phyloP scores from a whole-genome alignment of 306 rosid species.

The Vigna nakashimae region DNA sequence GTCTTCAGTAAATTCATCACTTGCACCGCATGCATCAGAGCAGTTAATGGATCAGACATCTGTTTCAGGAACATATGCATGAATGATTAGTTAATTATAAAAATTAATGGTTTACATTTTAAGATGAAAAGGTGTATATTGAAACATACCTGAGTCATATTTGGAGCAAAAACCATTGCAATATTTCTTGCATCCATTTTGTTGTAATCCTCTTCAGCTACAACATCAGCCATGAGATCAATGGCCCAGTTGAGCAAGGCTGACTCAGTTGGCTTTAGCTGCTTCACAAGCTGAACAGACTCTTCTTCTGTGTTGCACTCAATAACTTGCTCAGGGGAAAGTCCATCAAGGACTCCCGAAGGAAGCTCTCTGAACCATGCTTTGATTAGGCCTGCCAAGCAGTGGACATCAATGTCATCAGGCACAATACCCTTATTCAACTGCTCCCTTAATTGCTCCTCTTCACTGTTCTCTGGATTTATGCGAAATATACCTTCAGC shows the following conservation, averaged over 20 bases:
- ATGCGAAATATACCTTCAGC: slow-evolving; percentile 94
- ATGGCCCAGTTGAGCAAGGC: slow-evolving; percentile 87
- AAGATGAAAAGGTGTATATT: neutral
- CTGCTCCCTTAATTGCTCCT: slow-evolving; percentile 83
- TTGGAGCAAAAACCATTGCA: slow-evolving; percentile 98
- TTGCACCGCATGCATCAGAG: slow-evolving; percentile 99
- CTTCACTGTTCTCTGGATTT: slow-evolving; percentile 87
- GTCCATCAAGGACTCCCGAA: slow-evolving; percentile 91
- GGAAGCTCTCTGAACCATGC: slow-evolving; percentile 99
- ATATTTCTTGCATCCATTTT: slow-evolving; percentile 97
- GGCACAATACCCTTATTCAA: slow-evolving; percentile 90
- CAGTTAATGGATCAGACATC: slow-evolving; percentile 99
- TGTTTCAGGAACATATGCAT: slow-evolving; percentile 44
- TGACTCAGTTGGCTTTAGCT: slow-evolving; percentile 77
- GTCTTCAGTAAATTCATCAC: slow-evolving; percentile 97
- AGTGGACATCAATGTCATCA: slow-evolving; percentile 85
- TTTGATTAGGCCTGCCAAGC: slow-evolving; percentile 88
- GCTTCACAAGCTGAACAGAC: slow-evolving; percentile 78
- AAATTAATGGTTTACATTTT: neutral
- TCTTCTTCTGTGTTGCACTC: slow-evolving; percentile 90
- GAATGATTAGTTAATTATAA: neutral
- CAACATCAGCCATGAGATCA: slow-evolving; percentile 97
- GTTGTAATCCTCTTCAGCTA: slow-evolving; percentile 85
- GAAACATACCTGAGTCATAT: slow-evolving; percentile 83
- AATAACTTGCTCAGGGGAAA: slow-evolving; percentile 94